Conservation (phyloP, 2,329 filamentous ascomycete species). For the Malbranchea zuffiana region DNA sequence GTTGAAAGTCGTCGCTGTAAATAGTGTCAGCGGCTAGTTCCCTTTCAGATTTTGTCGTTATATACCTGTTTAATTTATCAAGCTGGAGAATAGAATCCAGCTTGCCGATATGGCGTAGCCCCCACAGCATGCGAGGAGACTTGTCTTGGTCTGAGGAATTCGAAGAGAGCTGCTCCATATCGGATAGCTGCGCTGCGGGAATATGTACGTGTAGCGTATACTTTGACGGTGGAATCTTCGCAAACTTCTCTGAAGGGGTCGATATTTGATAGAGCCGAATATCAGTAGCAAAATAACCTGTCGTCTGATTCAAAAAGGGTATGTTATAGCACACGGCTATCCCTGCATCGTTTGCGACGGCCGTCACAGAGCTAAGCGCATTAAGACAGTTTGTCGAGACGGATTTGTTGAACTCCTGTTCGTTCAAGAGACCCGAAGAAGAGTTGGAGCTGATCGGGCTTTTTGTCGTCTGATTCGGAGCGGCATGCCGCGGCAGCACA, state of each 20-base stretch:
- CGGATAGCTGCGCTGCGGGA: conserved; percentile 18
- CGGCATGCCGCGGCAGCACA: conserved; percentile 9
- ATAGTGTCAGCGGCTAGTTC: not conserved
- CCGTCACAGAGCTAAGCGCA: conserved; percentile 45
- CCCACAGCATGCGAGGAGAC: conserved; percentile 19
- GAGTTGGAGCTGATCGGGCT: conserved; percentile 29
- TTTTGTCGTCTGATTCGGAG: conserved; percentile 1
- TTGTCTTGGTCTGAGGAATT: conserved; percentile 6
- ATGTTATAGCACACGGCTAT: conserved; percentile 76
- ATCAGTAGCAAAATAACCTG: conserved; percentile 66
- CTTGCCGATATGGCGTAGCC: conserved; percentile 25
- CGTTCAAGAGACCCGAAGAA: conserved; percentile 40
- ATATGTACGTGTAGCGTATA: conserved; percentile 22
- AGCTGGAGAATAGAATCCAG: conserved; percentile 20
- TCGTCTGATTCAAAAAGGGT: conserved; percentile 51
- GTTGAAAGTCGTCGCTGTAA: conserved; percentile 20
- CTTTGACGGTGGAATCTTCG: conserved; percentile 26
- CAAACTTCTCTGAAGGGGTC: conserved; percentile 42
- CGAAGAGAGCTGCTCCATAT: conserved; percentile 13
- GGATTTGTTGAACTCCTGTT: conserved; percentile 20
- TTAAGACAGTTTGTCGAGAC: conserved; percentile 50
- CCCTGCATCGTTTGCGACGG: conserved; percentile 59
- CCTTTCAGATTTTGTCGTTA: not conserved
- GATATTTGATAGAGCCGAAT: conserved; percentile 62
- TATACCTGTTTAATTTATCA: conserved; percentile 23